Evolutionary conservation across 148 eudicot species (phyloP), one percentile per base, ranked within the genome.

Genomic region (Silene latifolia): DNA sequence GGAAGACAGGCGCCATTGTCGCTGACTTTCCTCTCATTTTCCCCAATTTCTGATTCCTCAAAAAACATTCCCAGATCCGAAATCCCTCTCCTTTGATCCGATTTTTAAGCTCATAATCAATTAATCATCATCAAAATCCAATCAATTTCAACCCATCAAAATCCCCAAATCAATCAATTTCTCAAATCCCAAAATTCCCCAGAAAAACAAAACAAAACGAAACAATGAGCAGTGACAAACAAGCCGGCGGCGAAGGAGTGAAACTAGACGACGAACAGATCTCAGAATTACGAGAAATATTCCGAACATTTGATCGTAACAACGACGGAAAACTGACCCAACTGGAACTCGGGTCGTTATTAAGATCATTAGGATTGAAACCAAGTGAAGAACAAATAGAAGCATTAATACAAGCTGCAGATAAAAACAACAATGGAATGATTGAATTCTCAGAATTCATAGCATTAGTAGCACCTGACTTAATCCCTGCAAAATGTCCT

Each of bases 361-460:
- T 85, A 20, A 58, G 87, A 46, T 85, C 87, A 17, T 54, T 85
- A 8, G 87, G 87, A 8, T 69, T 85, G 8, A 82, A 82, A 11
- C 87, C 87, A 0, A 82, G 85, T 53, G 85, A 80, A 29, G 87
- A 82, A 2, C 87, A 85, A 39, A 7, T 85, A 0, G 87, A 85
- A 14, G 76, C 81, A 1, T 80, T 85, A 0, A 85, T 85, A 14
- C 85, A 82, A 24, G 83, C 85, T 3, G 87, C 87, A 0, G 87
- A 85, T 23, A 82, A 82, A 74, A 85, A 85, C 77, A 85, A 72
- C 75, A 85, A 85, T 5, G 87, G 87, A 2, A 72, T 85, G 77
- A 75, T 85, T 4, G 87, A 85, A n/a, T 85, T 85, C 63, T 85
- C 87, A 0, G 87, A 85, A 69, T 85, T 85, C 72, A 80, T 85